Evolutionary conservation across 495 filamentous ascomycete species (phyloP).

Genomic region (Penicillium salamii): DNA sequence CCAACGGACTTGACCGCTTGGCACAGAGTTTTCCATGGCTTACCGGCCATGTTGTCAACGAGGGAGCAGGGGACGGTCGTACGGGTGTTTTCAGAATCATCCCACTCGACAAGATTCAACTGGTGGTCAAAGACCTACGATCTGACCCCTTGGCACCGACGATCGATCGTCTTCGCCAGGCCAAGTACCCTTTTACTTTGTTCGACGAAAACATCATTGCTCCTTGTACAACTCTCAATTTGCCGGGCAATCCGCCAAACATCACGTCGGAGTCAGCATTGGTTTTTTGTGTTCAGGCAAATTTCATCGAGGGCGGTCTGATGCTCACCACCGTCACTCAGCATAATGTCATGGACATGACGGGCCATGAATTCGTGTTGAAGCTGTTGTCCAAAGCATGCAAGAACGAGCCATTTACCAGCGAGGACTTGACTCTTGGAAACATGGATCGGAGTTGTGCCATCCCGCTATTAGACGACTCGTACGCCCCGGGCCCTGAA

Average conservation of each 20-base stretch:
- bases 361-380: conserved; percentile 50
- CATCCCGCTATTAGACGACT: conserved; percentile 41
- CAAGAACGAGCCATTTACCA: conserved; percentile 39
- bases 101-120: conserved; percentile 28
- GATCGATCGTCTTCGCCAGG: conserved; percentile 37
- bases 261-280: conserved; percentile 27
- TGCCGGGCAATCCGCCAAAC: conserved; percentile 7
- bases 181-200: conserved; percentile 50
- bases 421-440: conserved; percentile 40
- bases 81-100: conserved; percentile 44
- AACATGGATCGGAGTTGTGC: conserved; percentile 41
- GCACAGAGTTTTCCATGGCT: conserved; percentile 50
- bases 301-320: conserved; percentile 49
- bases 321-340: conserved; percentile 45
- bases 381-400: conserved; percentile 54
- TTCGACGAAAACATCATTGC: conserved; percentile 48
- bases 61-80: conserved; percentile 29
- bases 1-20: conserved; percentile 34
- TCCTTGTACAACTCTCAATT: conserved; percentile 44
- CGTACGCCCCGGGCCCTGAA: conserved; percentile 27
- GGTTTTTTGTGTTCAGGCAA: conserved; percentile 52
- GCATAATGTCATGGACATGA: conserved; percentile 54
- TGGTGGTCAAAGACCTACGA: conserved; percentile 44
- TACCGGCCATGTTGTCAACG: conserved; percentile 50
- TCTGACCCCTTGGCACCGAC: conserved; percentile 34